Conservation (phyloP, 768 basidiomycete species). For the Suillus discolor region DNA sequence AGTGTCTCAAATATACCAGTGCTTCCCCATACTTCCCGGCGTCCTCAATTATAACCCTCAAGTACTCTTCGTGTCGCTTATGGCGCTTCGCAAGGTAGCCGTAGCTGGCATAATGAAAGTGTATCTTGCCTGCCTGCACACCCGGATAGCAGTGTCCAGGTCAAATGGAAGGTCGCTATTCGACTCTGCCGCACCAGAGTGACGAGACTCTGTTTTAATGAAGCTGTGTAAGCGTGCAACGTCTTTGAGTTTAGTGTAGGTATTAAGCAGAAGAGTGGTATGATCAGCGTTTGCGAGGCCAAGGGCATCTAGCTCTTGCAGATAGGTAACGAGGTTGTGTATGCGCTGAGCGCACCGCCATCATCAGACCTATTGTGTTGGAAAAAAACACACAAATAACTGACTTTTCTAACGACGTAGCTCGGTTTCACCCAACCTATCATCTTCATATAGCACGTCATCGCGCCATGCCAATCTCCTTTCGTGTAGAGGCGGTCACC, state of each 20-base stretch:
- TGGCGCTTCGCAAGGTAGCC: slow-evolving; percentile 94
- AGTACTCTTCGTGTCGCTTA: slow-evolving; percentile 88
- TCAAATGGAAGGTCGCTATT: slow-evolving; percentile 88
- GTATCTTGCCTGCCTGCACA: slow-evolving; percentile 96
- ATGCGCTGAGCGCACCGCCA: slow-evolving; percentile 74
- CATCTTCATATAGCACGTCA: slow-evolving; percentile 90
- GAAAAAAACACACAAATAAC: slow-evolving; percentile 4
- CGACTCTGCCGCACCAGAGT: slow-evolving; percentile 34
- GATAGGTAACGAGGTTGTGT: slow-evolving; percentile 91
- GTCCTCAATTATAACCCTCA: slow-evolving; percentile 95
- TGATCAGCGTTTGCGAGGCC: slow-evolving; percentile 95
- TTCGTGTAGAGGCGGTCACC: slow-evolving; percentile 92
- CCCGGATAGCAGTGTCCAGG: slow-evolving; percentile 94
- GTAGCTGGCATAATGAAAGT: slow-evolving; percentile 92
- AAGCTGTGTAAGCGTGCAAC: slow-evolving; percentile 86
- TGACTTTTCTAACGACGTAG: slow-evolving; percentile 95
- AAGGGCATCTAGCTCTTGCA: slow-evolving; percentile 90
- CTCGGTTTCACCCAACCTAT: slow-evolving; percentile 89
- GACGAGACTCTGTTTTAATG: slow-evolving; percentile 82
- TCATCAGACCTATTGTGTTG: neutral
- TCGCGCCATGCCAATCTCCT: slow-evolving; percentile 90
- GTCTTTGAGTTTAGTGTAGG: slow-evolving; percentile 96
- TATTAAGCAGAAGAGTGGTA: slow-evolving; percentile 94
- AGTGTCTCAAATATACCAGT: slow-evolving; percentile 71
- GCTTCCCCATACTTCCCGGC: slow-evolving; percentile 75